phyloP scores from a whole-genome alignment of 1,284 basidiomycete species.

The Peniophora sp. region DNA sequence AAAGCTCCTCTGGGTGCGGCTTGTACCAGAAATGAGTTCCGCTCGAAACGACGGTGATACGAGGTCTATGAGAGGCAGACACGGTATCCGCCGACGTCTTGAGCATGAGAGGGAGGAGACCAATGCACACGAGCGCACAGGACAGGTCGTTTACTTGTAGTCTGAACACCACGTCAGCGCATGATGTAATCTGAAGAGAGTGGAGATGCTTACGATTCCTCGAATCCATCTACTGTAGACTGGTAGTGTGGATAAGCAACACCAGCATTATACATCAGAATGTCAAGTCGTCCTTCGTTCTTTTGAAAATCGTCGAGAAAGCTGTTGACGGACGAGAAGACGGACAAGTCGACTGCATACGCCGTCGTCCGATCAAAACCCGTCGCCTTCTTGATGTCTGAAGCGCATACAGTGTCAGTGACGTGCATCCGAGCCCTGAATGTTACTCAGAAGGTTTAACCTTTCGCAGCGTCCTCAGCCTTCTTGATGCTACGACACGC shows the following conservation, averaged over 20 bases:
- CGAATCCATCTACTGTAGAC: slow-evolving; percentile 20
- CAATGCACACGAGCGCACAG: slow-evolving; percentile 27
- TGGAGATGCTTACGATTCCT: slow-evolving; percentile 15
- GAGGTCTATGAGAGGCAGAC: slow-evolving; percentile 9
- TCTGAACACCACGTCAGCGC: slow-evolving; percentile 15
- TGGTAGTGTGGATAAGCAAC: slow-evolving; percentile 10
- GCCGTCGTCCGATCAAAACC: slow-evolving; percentile 14
- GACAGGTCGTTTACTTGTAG: slow-evolving; percentile 36
- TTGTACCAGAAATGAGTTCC: slow-evolving; percentile 15
- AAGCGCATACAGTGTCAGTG: neutral
- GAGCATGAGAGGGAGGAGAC: slow-evolving; percentile 32
- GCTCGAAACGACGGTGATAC: slow-evolving; percentile 20
- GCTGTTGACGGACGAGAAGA: slow-evolving; percentile 17
- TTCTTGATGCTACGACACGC: slow-evolving; percentile 20
- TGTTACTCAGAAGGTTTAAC: slow-evolving; percentile 7
- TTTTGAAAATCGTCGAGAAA: slow-evolving; percentile 20
- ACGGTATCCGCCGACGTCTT: slow-evolving; percentile 20
- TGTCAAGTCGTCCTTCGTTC: slow-evolving; percentile 19
- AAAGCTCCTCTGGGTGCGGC: slow-evolving; percentile 3
- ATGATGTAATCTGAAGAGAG: neutral
- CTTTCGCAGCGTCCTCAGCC: slow-evolving; percentile 13
- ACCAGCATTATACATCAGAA: slow-evolving; percentile 24
- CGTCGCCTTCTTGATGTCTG: slow-evolving; percentile 9
- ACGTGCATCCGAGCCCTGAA: no score
- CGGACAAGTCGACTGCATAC: slow-evolving; percentile 18